phyloP scores from a whole-genome alignment of 208 protist genomes.

The Acanthamoeba royreba region DNA sequence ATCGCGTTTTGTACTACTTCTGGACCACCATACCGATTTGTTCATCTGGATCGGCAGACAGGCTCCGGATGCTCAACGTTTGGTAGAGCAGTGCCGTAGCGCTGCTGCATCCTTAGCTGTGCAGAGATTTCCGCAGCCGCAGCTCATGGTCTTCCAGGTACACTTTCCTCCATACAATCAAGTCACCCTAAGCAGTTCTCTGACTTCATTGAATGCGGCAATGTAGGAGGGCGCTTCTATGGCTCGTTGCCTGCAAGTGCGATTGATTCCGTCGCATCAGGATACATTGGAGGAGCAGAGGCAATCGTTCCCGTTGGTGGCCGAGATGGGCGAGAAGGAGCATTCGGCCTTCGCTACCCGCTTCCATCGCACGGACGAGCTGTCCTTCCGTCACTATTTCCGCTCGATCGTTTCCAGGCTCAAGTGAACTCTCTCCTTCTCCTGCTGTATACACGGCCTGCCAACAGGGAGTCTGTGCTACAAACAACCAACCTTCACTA shows the following conservation, averaged over 20 bases:
- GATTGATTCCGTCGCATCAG: conserved; percentile 14
- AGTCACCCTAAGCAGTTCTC: background rate
- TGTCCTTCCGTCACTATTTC: background rate
- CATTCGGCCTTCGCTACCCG: background rate
- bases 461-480: too few species aligned
- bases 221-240: conserved; percentile 16
- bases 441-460: too few species aligned
- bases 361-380: conserved; percentile 24
- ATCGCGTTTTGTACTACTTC: background rate
- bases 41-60: conserved; percentile 6
- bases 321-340: conserved; percentile 8
- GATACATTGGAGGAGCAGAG: background rate
- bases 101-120: background rate
- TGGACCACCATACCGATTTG: conserved; percentile 10
- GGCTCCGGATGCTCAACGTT: background rate
- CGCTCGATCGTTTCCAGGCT: background rate
- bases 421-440: background rate
- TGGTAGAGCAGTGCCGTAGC: background rate
- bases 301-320: background rate
- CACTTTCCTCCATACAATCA: background rate
- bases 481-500: background rate
- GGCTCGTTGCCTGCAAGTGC: background rate
- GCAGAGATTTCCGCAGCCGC: background rate
- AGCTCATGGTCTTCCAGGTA: conserved; percentile 16
- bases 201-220: background rate